These are phyloP conservation scores for Rhizophagus clarus DNA, from an alignment of 192 early-diverging fungal genomes.

Conservation along the genomic window DNA sequence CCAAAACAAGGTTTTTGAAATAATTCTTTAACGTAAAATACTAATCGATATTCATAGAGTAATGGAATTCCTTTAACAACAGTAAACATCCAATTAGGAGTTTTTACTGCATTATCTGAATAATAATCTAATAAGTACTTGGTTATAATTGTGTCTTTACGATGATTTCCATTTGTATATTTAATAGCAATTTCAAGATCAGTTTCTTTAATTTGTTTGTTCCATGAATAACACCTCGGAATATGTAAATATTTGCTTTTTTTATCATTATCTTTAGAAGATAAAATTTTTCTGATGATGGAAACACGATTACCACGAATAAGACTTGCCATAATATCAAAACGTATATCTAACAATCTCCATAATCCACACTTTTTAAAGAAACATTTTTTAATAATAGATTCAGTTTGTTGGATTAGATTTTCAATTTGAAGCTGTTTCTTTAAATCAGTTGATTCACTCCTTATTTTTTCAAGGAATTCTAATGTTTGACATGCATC, in stretches of 20 bases:
- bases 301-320: not conserved
- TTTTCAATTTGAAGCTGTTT: not conserved
- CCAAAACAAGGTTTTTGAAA: slow-evolving; percentile 1
- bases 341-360: not conserved
- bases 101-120: not conserved
- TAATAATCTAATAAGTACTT: slow-evolving; percentile 6
- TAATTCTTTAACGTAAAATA: not conserved
- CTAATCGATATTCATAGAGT: not conserved
- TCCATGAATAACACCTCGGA: not conserved
- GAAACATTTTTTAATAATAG: not conserved
- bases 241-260: not conserved
- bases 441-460: not conserved
- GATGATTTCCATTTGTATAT: not conserved
- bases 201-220: not conserved
- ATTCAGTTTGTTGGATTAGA: not conserved
- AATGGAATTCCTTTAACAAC: not conserved
- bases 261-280: not conserved
- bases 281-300: not conserved
- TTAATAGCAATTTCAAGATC: not conserved
- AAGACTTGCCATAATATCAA: not conserved
- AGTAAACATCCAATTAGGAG: not conserved
- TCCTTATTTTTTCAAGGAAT: not conserved
- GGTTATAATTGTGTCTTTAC: not conserved
- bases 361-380: not conserved
- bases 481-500: too few species aligned